Base-by-base conservation (phyloP, 768 basidiomycete genomes). In the Glaciozyma martinii region DNA sequence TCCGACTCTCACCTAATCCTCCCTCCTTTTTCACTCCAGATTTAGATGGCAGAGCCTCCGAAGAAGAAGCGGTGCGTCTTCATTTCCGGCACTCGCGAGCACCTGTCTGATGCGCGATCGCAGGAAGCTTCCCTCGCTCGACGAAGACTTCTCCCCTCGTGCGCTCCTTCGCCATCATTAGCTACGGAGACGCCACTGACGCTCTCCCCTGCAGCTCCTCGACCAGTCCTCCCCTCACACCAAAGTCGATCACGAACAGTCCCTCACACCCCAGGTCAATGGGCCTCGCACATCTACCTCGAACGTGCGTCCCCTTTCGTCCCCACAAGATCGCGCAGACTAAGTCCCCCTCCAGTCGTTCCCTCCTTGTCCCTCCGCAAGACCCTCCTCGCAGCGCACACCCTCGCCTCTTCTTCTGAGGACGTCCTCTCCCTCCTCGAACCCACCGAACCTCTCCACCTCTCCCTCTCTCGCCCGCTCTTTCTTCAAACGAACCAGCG, bases 391-490 rank as follows among this genome's bases (percentile, higher is more conserved):
- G 37, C 37, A 40, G 37, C 37, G 12, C 37, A 40, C 37, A 40
- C 37, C 12, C 37, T 40, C 37, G 37, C 37, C 37, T 40, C 37
- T 13, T 40, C 37, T 13, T 40, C 37, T 13, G 10, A 8, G 10
- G 5, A 6, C 37, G 37, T 40, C 37, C 7, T 40, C 12, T 40
- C 37, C 37, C 37, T 40, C 37, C 37, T 40, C 37, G 37, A 40
- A 2, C 37, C 37, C 12, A 12, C 12, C 37, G 37, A 40, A 13
- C 37, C 37, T 40, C 79, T 95, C 42, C 93, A 95, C 71, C 79
- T 98, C 49, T 94, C 91, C 2, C 79, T 98, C 18, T 87, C 90
- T 0, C 82, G 89, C 6, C 90, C 91, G 15, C 81, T 87, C 33
- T 90, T 83, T 73, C 77, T 95, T 33, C 84, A 87, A 25, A 81